phyloP scores from a whole-genome alignment of 306 rosid species.

The Adenanthera pavonina region DNA sequence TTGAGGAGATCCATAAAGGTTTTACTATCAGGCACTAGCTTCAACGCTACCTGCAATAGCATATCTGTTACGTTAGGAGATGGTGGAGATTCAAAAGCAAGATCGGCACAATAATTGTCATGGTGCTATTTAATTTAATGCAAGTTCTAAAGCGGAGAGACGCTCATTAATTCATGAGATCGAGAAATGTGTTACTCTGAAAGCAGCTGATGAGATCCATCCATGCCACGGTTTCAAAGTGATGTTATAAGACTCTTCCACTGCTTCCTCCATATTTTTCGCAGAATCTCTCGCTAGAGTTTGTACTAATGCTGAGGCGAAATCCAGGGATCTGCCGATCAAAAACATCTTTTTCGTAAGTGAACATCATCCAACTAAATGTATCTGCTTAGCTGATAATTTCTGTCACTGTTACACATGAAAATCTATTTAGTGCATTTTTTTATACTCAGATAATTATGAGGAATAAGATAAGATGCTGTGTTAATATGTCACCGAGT shows the following conservation, averaged over 20 bases:
- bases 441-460: background rate
- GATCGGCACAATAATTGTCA: slow-evolving; percentile 23
- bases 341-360: background rate
- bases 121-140: background rate
- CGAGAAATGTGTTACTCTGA: slow-evolving; percentile 53
- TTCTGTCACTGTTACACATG: background rate
- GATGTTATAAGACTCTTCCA: slow-evolving; percentile 73
- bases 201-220: slow-evolving; percentile 97
- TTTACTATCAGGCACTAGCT: slow-evolving; percentile 72
- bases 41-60: slow-evolving; percentile 73
- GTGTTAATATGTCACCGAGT: slow-evolving; percentile 58
- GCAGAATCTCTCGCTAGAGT: slow-evolving; percentile 55
- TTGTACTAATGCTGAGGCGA: slow-evolving; percentile 62
- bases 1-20: slow-evolving; percentile 63
- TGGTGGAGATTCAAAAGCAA: slow-evolving; percentile 2
- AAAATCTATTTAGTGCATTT: background rate
- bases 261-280: slow-evolving; percentile 70
- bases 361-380: background rate
- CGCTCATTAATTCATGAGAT: slow-evolving; percentile 22
- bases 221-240: slow-evolving; percentile 90
- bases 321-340: slow-evolving; percentile 72
- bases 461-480: background rate
- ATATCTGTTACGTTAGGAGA: slow-evolving; percentile 32
- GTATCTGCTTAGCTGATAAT: too few species aligned
- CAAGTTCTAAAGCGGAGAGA: background rate